These are phyloP conservation scores for Alternaria sp. DNA, from an alignment of 2,329 filamentous ascomycete genomes.

Conservation along the genomic window DNA sequence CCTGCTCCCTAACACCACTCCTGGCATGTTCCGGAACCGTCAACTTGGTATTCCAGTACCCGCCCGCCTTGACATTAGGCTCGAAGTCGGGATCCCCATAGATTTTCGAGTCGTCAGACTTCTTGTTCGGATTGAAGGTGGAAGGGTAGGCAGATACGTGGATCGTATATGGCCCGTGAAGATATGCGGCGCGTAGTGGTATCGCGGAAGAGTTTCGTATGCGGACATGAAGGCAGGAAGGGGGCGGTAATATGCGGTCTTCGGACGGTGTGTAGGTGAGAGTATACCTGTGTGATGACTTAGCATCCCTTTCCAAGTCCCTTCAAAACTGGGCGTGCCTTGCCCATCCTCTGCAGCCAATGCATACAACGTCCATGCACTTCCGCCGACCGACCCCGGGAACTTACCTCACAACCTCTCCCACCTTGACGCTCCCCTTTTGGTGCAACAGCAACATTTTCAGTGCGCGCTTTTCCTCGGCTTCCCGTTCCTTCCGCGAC, in stretches of 20 bases:
- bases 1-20: slow-evolving; percentile 38
- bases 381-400: slow-evolving; percentile 5
- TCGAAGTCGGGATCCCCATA: slow-evolving; percentile 91
- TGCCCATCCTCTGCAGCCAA: not conserved
- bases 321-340: not conserved
- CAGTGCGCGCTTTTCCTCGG: slow-evolving; percentile 44
- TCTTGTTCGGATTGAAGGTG: slow-evolving; percentile 82
- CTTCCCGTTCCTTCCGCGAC: slow-evolving; percentile 47
- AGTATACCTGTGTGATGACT: slow-evolving; percentile 65
- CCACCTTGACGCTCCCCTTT: slow-evolving; percentile 88
- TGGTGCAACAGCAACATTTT: slow-evolving; percentile 91
- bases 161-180: slow-evolving; percentile 93
- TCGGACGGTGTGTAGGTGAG: slow-evolving; percentile 89
- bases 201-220: slow-evolving; percentile 93
- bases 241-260: slow-evolving; percentile 89
- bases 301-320: slow-evolving; percentile 7
- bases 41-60: slow-evolving; percentile 81
- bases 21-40: slow-evolving; percentile 81
- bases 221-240: slow-evolving; percentile 79
- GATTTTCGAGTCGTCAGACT: slow-evolving; percentile 72
- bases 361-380: slow-evolving; percentile 6
- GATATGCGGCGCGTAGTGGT: slow-evolving; percentile 90
- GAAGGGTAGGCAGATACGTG: slow-evolving; percentile 86
- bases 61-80: slow-evolving; percentile 94
- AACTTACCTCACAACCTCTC: slow-evolving; percentile 82